A percentile compares a stretch with the other conserved stretches of the same genome.
phyloP scores from a whole-genome alignment of 768 basidiomycete genomes.

The Leucocoprinus sp. region DNA sequence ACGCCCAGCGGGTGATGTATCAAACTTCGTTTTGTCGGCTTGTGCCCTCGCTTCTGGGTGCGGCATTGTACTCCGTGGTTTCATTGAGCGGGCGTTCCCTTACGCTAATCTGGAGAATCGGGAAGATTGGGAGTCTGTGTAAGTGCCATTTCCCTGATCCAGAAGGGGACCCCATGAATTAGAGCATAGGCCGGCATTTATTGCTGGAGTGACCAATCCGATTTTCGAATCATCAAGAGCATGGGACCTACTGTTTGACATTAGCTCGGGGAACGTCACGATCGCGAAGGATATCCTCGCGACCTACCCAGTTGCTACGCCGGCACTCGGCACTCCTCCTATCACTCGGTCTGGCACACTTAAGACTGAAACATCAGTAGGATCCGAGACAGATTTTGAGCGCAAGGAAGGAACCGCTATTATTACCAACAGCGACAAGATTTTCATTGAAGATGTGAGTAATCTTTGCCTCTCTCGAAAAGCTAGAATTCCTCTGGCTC shows the following conservation, averaged over 20 bases:
- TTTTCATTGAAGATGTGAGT: constrained; percentile 93
- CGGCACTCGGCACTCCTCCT: constrained; percentile 33
- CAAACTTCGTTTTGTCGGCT: constrained; percentile 86
- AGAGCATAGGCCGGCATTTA: constrained; percentile 68
- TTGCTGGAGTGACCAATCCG: constrained; percentile 96
- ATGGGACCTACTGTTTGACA: constrained; percentile 94
- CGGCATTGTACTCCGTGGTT: constrained; percentile 74
- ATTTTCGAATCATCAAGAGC: constrained; percentile 82
- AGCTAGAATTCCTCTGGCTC: too few relatives aligned
- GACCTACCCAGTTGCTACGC: constrained; percentile 41
- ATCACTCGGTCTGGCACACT: constrained; percentile 52
- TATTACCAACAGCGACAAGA: constrained; percentile 62
- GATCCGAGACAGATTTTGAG: constrained; percentile 67
- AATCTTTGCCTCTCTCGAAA: background rate
- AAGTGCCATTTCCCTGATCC: constrained; percentile 24
- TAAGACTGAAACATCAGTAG: constrained; percentile 53
- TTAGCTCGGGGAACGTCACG: constrained; percentile 78
- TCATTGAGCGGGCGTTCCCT: constrained; percentile 88
- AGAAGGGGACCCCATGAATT: background rate
- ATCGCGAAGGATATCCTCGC: constrained; percentile 79
- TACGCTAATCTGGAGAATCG: constrained; percentile 86
- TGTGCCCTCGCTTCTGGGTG: constrained; percentile 91
- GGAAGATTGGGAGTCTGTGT: constrained; percentile 89
- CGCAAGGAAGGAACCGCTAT: constrained; percentile 49
- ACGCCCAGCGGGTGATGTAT: constrained; percentile 84